Base-by-base conservation (phyloP, 192 early-diverging fungal genomes). In the Haplosporangium gracile region DNA sequence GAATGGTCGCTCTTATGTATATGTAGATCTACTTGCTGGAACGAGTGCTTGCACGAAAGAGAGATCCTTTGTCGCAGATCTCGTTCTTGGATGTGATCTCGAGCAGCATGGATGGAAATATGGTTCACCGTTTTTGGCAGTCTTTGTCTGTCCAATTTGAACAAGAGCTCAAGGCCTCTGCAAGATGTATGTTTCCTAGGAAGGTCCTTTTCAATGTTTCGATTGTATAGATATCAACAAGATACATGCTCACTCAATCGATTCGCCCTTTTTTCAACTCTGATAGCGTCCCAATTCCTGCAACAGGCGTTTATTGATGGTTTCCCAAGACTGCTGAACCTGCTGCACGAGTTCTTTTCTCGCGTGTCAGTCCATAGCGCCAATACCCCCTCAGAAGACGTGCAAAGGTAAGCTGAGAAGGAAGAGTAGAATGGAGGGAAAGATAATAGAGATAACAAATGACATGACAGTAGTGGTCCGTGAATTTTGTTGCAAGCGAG, bases 81-180 rank as follows among this genome's bases (percentile, higher is more conserved):
- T 86, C 92, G 22, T 93, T 90, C 69, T 63, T 92, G 24, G 92
- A 93, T 22, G 88, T 92, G 70, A 88, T 88, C 6, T 72, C 88
- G 20, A 91, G 88, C 65, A 89, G 80, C 34, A 82, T 92, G 76
- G 92, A 91, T 32, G 86, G 89, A 51, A 89, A 89, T 10, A 85
- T 93, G 72, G 87, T 93, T 0, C 90, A 90, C 70, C 85, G 90
- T 45, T 93, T 92, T 68, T 93, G 92, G 92, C 82, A 89, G 36
- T 79, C 86, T 11, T 43, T 93, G 16, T 93, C 92, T 22, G 75
- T 77, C 18, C 91, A 90, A 73, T 89, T 93, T 55, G 92, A 92
- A 72, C 86, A 83, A 65, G 92, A 92, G 70, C 74, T 93, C 29
- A 91, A 89, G 45, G 88, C 89, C 24, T 82, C 91, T 13, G 91